A percentile compares a stretch with the other conserved stretches of the same genome.
Evolutionary conservation across 257 asterid genomes (phyloP).

Genomic region (Hygrophila difformis): DNA sequence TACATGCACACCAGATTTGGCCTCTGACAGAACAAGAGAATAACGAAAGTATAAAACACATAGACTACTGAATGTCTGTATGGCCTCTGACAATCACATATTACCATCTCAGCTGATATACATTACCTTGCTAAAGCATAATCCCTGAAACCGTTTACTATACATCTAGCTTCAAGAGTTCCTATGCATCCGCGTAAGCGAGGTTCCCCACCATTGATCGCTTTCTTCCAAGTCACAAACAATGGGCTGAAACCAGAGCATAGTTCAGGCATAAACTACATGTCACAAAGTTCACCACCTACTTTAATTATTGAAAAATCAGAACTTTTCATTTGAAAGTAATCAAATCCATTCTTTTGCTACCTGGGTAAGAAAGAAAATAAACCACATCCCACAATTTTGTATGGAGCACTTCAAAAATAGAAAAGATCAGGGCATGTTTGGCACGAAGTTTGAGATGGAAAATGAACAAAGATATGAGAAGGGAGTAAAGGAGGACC

Average conservation of each 20-base stretch:
- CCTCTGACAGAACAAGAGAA: not conserved
- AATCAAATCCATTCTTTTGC: not conserved
- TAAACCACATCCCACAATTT: conserved; percentile 1
- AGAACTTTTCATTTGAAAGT: conserved; percentile 4
- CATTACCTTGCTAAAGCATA: conserved; percentile 84
- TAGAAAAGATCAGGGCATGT: conserved; percentile 1
- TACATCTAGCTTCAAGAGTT: conserved; percentile 78
- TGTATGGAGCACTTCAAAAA: not conserved
- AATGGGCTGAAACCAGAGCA: conserved; percentile 59
- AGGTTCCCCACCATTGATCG: conserved; percentile 86
- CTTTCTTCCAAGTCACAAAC: conserved; percentile 96
- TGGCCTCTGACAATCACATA: not conserved
- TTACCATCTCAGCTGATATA: not conserved
- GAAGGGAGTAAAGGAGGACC: too few species aligned
- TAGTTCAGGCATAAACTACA: not conserved
- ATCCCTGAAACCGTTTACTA: conserved; percentile 76
- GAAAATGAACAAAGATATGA: too few species aligned
- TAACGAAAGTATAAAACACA: not conserved
- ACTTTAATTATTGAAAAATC: not conserved
- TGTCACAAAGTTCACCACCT: not conserved
- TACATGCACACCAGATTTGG: too few species aligned
- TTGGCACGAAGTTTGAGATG: too few species aligned
- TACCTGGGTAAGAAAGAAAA: conserved; percentile 2
- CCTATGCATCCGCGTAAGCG: conserved; percentile 98
- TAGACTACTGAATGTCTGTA: conserved; percentile 1